phyloP scores from a whole-genome alignment of 495 filamentous ascomycete species.

The Penicillium longicatenatum region DNA sequence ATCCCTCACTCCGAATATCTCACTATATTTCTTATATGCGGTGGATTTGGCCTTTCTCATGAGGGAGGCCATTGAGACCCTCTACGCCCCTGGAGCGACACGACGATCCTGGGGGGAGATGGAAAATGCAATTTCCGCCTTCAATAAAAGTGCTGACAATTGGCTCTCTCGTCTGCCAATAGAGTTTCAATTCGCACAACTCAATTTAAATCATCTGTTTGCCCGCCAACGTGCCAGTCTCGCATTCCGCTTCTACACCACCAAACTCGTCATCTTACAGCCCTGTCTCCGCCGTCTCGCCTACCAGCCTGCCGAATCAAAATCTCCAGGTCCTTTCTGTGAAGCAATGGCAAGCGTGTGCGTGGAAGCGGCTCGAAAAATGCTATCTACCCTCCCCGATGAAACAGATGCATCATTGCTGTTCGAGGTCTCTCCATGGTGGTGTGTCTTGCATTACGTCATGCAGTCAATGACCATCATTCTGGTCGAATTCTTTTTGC shows the following conservation, averaged over 20 bases:
- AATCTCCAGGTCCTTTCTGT: conserved; percentile 39
- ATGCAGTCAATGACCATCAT: conserved; percentile 60
- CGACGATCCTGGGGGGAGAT: conserved; percentile 27
- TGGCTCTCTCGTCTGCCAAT: conserved; percentile 28
- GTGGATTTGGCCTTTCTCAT: conserved; percentile 29
- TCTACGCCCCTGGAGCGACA: conserved; percentile 25
- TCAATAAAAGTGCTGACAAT: conserved; percentile 25
- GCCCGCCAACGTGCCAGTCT: conserved; percentile 33
- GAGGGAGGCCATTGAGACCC: conserved; percentile 23
- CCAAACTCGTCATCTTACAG: conserved; percentile 56
- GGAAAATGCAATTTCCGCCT: conserved; percentile 19
- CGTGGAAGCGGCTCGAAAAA: conserved; percentile 49
- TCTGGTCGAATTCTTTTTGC: conserved; percentile 53
- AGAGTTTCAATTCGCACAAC: conserved; percentile 30
- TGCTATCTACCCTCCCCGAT: conserved; percentile 50
- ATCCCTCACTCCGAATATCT: conserved; percentile 21
- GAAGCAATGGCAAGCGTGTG: conserved; percentile 50
- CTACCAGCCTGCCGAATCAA: neutral
- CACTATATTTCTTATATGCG: conserved; percentile 26
- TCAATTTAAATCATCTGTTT: conserved; percentile 32
- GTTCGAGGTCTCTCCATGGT: conserved; percentile 57
- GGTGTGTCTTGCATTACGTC: conserved; percentile 60
- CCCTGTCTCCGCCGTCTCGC: conserved; percentile 59
- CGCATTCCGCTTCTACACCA: conserved; percentile 56
- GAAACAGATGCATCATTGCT: conserved; percentile 36